A percentile compares a stretch with the other conserved stretches of the same genome.
These are phyloP conservation scores for Ceratocystis huliohia DNA, from an alignment of 2,329 filamentous ascomycete species.

Conservation along the genomic window DNA sequence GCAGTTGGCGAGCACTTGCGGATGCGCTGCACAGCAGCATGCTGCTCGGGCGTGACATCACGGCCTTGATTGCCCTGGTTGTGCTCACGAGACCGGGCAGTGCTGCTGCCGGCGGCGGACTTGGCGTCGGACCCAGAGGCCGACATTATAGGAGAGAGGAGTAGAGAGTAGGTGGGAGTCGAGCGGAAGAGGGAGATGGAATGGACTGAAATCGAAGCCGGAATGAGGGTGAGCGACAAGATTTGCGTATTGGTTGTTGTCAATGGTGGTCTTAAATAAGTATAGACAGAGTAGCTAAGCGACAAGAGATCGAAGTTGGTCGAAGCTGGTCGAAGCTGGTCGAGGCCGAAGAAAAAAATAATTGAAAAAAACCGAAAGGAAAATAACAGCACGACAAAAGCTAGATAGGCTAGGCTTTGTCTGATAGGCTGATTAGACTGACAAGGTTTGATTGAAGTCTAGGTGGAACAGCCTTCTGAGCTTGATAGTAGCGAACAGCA, in stretches of 20 bases:
- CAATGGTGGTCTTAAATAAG: not conserved
- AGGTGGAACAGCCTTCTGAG: too few relatives aligned
- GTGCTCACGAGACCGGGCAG: conserved; percentile 46
- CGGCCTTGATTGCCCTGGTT: conserved; percentile 65
- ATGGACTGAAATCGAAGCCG: too few relatives aligned
- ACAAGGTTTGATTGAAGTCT: too few relatives aligned
- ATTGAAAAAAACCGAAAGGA: not conserved
- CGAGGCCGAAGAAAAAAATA: not conserved
- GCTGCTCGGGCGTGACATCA: conserved; percentile 78
- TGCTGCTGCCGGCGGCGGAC: conserved; percentile 34
- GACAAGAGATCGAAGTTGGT: conserved; percentile 2
- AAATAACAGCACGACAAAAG: not conserved
- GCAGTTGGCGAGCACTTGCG: conserved; percentile 70
- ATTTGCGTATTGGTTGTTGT: not conserved
- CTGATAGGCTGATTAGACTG: too few relatives aligned
- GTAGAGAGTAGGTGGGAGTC: conserved; percentile 10
- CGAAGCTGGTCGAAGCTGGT: conserved; percentile 8
- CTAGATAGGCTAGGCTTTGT: too few relatives aligned
- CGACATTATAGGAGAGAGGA: conserved; percentile 10
- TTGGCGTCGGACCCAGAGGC: conserved; percentile 40
- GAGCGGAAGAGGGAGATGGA: not conserved
- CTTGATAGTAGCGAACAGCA: not conserved
- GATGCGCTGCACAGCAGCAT: conserved; percentile 80
- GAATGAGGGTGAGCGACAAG: not conserved
- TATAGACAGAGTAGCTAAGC: not conserved